Evolutionary conservation across 805 yeast genomes (phyloP), one percentile per base, ranked within the genome.

Genomic region (Jamesozyma rosinii): DNA sequence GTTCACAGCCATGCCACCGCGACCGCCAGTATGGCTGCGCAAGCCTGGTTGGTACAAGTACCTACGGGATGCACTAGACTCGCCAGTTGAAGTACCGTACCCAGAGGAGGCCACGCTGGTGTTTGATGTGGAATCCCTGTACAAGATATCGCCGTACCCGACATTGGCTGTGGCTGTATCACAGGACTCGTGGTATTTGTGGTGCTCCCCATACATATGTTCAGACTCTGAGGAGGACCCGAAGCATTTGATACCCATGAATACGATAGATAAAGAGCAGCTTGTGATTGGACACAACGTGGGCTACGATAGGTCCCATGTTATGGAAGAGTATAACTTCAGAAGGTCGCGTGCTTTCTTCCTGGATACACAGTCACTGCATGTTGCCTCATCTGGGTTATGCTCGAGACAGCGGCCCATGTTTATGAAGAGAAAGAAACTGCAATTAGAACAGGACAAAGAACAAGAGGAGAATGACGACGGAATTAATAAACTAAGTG

Each of bases 361-460:
- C 55, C 50, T 94, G 45, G 99, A 92, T 61, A 89, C 95, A 1
- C 84, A 90, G 88, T 82, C 97, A 1, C 65, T 92, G 17, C 99
- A 92, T 63, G 77, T 89, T 29, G 94, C 97, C 1, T 76, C 80
- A 0, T 77, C 82, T 40, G 99, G 99, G 0, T 81, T 92, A 75
- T 86, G 96, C 59, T 85, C 97, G 2, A 79, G 85, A 52, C 98
- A 92, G 57, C 65, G 97, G 47, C 82, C 87, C 0, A 70, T 74
- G 15, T 92, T 92, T 84, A 60, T 75, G 52, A 78, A 75, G 46
- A 79, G 74, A 52, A 70, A 66, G 35, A 79, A 63, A 42, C 55
- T 46, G 44, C 58, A 49, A 21, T 19, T 29, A 10, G 45, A 45
- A 32, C 32, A 40, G 10, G 41, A 33, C 5, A 51, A 46, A 8